A percentile compares a stretch with the other conserved stretches of the same genome.
Evolutionary conservation across 805 yeast genomes (phyloP).

Genomic region (Yarrowia keelungensis): DNA sequence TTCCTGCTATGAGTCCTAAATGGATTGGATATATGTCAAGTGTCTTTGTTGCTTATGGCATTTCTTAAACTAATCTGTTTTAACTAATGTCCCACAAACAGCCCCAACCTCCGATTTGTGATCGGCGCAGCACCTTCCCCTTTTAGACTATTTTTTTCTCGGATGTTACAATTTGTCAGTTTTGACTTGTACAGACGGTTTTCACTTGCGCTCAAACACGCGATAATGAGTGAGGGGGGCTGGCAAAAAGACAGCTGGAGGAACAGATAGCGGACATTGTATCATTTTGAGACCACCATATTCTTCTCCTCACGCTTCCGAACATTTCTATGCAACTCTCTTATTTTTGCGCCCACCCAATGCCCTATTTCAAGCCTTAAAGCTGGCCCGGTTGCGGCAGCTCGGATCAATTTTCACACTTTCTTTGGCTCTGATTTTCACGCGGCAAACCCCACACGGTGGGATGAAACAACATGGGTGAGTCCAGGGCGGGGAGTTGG

Average conservation of each 20-base stretch:
- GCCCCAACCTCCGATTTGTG: too few relatives aligned
- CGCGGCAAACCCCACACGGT: conserved; percentile 36
- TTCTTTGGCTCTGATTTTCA: conserved; percentile 16
- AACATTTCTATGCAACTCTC: not conserved
- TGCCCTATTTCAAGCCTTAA: not conserved
- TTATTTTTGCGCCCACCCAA: conserved; percentile 3
- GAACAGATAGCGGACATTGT: too few relatives aligned
- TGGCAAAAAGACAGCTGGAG: not conserved
- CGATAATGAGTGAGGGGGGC: conserved; percentile 10
- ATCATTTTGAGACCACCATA: too few relatives aligned
- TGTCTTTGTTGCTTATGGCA: too few relatives aligned
- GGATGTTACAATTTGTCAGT: too few relatives aligned
- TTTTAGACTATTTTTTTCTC: too few relatives aligned
- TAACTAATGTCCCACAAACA: too few relatives aligned
- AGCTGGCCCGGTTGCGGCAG: conserved; percentile 6
- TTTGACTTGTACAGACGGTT: conserved; percentile 1
- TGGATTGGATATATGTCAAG: too few relatives aligned
- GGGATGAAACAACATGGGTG: conserved; percentile 34
- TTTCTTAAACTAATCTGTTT: too few relatives aligned
- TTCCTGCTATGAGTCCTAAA: too few relatives aligned
- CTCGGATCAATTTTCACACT: conserved; percentile 36
- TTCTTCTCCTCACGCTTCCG: not conserved
- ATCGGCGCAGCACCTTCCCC: too few relatives aligned
- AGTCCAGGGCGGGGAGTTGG: not conserved
- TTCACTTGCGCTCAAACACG: conserved; percentile 34